Evolutionary conservation across 2,329 filamentous ascomycete genomes (phyloP).

Genomic region (Aspergillus candidus): DNA sequence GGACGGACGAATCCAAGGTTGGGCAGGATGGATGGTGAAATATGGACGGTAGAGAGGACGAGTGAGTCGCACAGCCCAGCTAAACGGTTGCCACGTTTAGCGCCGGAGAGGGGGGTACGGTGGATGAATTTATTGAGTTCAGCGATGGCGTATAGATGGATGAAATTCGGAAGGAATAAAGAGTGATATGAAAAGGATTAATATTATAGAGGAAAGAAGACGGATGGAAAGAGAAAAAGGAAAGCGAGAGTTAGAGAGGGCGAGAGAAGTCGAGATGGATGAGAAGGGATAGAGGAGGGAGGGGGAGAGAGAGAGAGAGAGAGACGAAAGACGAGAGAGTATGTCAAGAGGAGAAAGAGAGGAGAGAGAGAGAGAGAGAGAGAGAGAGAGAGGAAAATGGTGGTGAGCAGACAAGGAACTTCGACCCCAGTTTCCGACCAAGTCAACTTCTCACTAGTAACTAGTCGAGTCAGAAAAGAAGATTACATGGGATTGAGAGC

Average conservation of each 20-base stretch:
- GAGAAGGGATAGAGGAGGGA: not conserved
- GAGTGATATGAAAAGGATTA: not conserved
- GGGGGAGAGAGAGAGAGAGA: not conserved
- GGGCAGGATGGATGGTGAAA: conserved; percentile 1
- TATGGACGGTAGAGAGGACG: not conserved
- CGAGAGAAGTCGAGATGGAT: conserved; percentile 1
- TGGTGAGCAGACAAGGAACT: conserved; percentile 3
- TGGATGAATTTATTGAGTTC: not conserved
- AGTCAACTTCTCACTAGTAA: too few relatives aligned
- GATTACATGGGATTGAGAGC: too few relatives aligned
- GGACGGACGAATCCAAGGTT: too few relatives aligned
- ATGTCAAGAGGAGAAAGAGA: conserved; percentile 8
- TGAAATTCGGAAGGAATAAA: not conserved
- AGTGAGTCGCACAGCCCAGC: conserved; percentile 21
- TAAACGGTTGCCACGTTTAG: conserved; percentile 22
- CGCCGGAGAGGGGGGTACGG: conserved; percentile 12
- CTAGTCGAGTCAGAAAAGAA: not conserved
- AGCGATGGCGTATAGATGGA: not conserved
- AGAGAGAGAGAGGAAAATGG: conserved; percentile 6
- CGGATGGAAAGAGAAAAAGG: conserved; percentile 11
- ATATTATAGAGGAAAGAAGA: not conserved
- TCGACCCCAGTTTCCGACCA: too few relatives aligned
- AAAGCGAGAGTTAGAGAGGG: conserved; percentile 3
- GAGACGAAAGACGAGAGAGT: conserved; percentile 9
- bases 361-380: conserved; percentile 7